These are phyloP conservation scores for Polysphondylium violaceum DNA, from an alignment of 78 protist species.

Conservation along the genomic window DNA sequence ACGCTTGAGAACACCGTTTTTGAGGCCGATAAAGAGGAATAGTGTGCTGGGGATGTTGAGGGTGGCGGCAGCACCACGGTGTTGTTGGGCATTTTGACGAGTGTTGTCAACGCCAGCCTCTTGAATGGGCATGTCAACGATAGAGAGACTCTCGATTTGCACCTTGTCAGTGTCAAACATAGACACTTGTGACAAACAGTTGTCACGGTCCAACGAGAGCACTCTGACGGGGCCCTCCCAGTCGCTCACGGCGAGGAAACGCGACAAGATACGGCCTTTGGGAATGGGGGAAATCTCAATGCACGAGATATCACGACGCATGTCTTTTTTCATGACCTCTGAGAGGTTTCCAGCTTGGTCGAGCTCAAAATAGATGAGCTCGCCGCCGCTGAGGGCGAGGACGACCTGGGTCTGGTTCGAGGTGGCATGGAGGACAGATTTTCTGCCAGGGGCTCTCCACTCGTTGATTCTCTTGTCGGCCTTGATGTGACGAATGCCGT, in stretches of 20 bases:
- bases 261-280: conserved; percentile 78
- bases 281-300: conserved; percentile 92
- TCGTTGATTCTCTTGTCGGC: conserved; percentile 89
- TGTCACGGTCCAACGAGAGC: conserved; percentile 91
- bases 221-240: conserved; percentile 90
- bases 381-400: conserved; percentile 91
- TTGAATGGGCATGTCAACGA: conserved; percentile 23
- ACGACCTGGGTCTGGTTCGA: conserved; percentile 88
- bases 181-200: conserved; percentile 84
- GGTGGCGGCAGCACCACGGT: conserved; percentile 3
- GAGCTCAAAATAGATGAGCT: conserved; percentile 97
- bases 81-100: neutral
- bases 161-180: conserved; percentile 61
- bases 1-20: conserved; percentile 96
- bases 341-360: conserved; percentile 87
- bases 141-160: conserved; percentile 13
- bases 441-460: conserved; percentile 93
- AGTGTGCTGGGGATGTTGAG: conserved; percentile 24
- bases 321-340: conserved; percentile 85
- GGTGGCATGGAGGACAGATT: conserved; percentile 65
- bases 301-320: conserved; percentile 82
- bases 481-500: conserved; percentile 92
- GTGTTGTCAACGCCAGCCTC: conserved; percentile 7
- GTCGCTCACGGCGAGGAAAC: conserved; percentile 88
- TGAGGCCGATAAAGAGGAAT: conserved; percentile 91